Evolutionary conservation across 2,329 filamentous ascomycete genomes (phyloP), one percentile per base, ranked within the genome.

Genomic region (Fusarium siculi): DNA sequence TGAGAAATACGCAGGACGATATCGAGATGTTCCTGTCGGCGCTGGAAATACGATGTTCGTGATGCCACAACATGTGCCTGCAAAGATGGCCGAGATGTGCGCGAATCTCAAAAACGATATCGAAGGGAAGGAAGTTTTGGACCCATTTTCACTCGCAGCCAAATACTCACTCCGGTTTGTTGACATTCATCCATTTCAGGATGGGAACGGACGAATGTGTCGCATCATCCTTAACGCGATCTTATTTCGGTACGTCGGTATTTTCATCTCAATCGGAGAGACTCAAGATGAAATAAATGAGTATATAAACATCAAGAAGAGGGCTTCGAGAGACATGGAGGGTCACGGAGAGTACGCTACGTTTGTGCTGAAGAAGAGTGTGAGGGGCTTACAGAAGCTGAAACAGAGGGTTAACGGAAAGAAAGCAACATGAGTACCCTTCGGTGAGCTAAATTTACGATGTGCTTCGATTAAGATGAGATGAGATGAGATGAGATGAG

Each of bases 181-280:
- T 16, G 75, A 76, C 11, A 84, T 84, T 4, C 81, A 85, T 15
- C 83, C 81, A 0, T 85, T 85, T 30, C 74, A 76, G 16, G 82
- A 84, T 32, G 82, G 82, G 0, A 85, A 85, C 34, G 82, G 82
- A 0, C 67, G 82, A 4, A 77, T 80, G 68, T 83, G 81, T 42
- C 77, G 81, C 1, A 74, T 85, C 16, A 75, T 85, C 4, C 74
- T 84, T 0, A 84, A 84, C 21, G 76, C 76, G 0, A 76, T 85
- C 1, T 60, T 84, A 0, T 62, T 81, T 2, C 81, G 80, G 2
- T 82, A 80, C 52, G 66, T 66, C 0, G 78, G 81, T 0, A 49
- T 77, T 0, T 40, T 77, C 0, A 23, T 78, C 1, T 21, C 70
- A 0, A 77, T 80, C 8, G 75, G 76, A 1, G 77, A 79, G n/a